Evolutionary conservation across 1,139 yeast genomes (phyloP), one percentile per base, ranked within the genome.

Genomic region (Suhomyces anneliseae): DNA sequence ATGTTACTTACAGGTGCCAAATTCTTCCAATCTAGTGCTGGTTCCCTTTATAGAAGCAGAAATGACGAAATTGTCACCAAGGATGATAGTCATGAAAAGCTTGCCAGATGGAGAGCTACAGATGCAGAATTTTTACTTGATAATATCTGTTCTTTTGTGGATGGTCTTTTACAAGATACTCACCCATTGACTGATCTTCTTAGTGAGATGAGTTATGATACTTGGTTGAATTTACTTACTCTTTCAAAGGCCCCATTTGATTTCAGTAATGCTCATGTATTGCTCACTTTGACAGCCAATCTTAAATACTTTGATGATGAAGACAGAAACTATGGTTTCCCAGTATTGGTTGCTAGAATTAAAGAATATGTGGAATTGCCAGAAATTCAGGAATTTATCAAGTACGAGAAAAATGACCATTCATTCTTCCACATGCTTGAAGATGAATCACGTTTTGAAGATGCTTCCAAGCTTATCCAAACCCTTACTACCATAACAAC

Each of bases 231-330:
- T 5, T 69, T 75, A 36, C 54, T 79, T 34, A 67, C 71, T 1
- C 52, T 83, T 46, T 66, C 72, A 6, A 76, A 79, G 48, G 78
- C 81, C 1, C 86, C 93, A 0, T 83, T 72, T 60, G 90, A 86
- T 56, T 82, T 77, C 54, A 72, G 78, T 3, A 66, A 73, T 38
- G 81, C 89, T 2, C 78, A 77, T 51, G 81, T 85, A 1, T 65
- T 81, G 51, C 69, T 75, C 34, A 79, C 82, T 26, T 64, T 81
- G 34, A 70, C 81, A 43, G 83, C 82, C 27, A 76, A 83, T 2
- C 67, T 85, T 43, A 72, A 71, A 53, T 73, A 73, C 43, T 75
- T 84, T 53, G 88, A 83, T 54, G 84, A 80, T 44, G 80, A 80
- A 43, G 71, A 75, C 40, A 72, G 78, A 35, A 76, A 74, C 3